Evolutionary conservation across 495 filamentous ascomycete species (phyloP), one percentile per base, ranked within the genome.

Genomic region (Xylaria palmicola): DNA sequence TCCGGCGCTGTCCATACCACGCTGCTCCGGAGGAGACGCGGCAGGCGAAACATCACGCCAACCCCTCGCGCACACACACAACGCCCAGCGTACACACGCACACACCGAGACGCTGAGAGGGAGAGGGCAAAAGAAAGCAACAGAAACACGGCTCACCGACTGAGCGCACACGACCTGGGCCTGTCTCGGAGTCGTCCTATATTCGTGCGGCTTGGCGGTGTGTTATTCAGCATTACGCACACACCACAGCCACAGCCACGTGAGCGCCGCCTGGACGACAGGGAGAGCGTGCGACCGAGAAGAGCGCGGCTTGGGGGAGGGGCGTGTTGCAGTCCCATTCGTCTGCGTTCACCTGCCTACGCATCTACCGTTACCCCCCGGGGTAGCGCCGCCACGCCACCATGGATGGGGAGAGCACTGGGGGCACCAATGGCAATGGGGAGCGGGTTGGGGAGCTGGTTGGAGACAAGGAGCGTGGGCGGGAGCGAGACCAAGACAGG

Each of bases 211-310:
- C 53, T 44, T 56, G 54, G 41, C 54, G 27, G 37, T 37, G 15
- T 57, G 20, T 47, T 47, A 29, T 57, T 41, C 37, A 45, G 9
- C 41, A 57, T 47, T 36, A 57, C 54, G 30, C 29, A 27, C 54
- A 57, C 40, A 36, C 27, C 27, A 34, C 20, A 22, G n/a, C 40
- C 40, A 19, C 13, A 6, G 13, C 29, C 48, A 36, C 48, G 17
- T n/a, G n/a, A n/a, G n/a, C n/a, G n/a, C n/a, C n/a, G n/a, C n/a
- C n/a, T n/a, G n/a, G n/a, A n/a, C n/a, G n/a, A n/a, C n/a, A n/a
- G n/a, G n/a, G n/a, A n/a, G n/a, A n/a, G n/a, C n/a, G n/a, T n/a
- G n/a, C n/a, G n/a, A n/a, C n/a, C n/a, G n/a, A n/a, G n/a, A n/a
- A n/a, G n/a, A n/a, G n/a, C n/a, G n/a, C n/a, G n/a, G n/a, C n/a